Evolutionary conservation across 2,329 filamentous ascomycete genomes (phyloP), one percentile per base, ranked within the genome.

Genomic region (Trichoderma oligosporum): DNA sequence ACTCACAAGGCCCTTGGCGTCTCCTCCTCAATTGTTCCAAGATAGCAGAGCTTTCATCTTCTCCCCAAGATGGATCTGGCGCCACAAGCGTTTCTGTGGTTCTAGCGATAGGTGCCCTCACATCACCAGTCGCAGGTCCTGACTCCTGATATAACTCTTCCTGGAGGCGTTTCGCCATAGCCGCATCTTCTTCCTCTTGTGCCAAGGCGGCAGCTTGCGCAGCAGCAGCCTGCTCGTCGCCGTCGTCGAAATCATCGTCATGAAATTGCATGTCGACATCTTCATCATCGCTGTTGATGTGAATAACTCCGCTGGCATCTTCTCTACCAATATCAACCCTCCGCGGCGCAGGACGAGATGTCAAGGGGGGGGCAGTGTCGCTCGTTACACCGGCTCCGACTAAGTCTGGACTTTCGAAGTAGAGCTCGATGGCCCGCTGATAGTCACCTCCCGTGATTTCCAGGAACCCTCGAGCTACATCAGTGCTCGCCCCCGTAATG

Each of bases 41-140:
- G 7, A 91, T 78, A 48, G 83, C 78, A 69, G 85, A 78, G 46
- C 78, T 79, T 33, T 79, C 75, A 35, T 74, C 74, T 12, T 35
- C 57, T 16, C 73, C 78, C 70, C 80, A 83, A 20, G 66, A 68
- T 42, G 63, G 65, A 61, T 72, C 74, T 1, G 89, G 89, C 2
- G 87, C 92, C 8, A 97, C 86, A 52, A 99, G 80, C 0, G 91
- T 96, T 74, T 99, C 94, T 11, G 90, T 95, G 25, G 89, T 96
- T 65, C 91, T 83, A 44, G 87, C 90, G 73, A 99, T 95, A 7
- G 94, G 94, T 46, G 94, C 94, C 67, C 94, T 82, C 55, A 99
- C 86, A 44, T 79, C 87, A 64, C 86, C 86, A 22, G 70, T 71
- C 20, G 70, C 75, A 36, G 74, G 74, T 12, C 74, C 76, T 36